Base-by-base conservation (phyloP, 2,329 filamentous ascomycete genomes). In the Cyphellophora attinorum region DNA sequence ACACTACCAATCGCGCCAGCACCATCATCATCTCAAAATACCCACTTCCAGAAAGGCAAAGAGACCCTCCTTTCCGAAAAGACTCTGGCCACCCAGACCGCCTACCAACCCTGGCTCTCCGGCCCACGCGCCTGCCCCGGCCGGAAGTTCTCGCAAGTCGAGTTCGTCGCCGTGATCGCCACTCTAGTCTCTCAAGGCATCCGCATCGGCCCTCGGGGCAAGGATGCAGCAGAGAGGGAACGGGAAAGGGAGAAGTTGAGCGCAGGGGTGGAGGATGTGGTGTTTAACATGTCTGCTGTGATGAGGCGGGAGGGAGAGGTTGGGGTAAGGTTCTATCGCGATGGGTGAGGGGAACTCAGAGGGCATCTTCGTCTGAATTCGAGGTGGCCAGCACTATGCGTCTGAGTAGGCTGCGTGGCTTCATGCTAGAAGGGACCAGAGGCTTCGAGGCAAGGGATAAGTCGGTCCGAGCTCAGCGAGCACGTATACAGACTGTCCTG, bases 91-190 rank as follows among this genome's bases (percentile, higher is more conserved):
- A 25, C 8, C 8, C 21, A 38, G 21, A 37, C 25, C 11, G 23
- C 11, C 6, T 55, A 41, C 32, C 33, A 53, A 12, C 48, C 54
- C 6, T 58, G 53, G 54, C 27, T 42, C 2, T 44, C 48, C 16
- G 55, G 55, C 3, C 39, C 47, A n/a, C 43, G 51, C 8, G 38
- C 41, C 11, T 58, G 55, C 33, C 52, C 52, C 6, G 55, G 55
- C 1, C 49, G 48, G 27, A 54, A 50, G 34, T 55, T 58, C 39
- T 46, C 49, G 6, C 54, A 58, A 38, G 55, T 57, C 5, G 55
- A 57, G 27, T 48, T 51, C 32, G 52, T 53, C 5, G 52, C 53
- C n/a, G 48, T 52, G 4, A 39, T 60, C n/a, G 49, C 44, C 27
- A 29, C 16, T 8, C 21, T 46, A 14, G 41, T 48, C 23, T 31